phyloP scores from a whole-genome alignment of 2,329 filamentous ascomycete species.

The Colletotrichum paranaense region DNA sequence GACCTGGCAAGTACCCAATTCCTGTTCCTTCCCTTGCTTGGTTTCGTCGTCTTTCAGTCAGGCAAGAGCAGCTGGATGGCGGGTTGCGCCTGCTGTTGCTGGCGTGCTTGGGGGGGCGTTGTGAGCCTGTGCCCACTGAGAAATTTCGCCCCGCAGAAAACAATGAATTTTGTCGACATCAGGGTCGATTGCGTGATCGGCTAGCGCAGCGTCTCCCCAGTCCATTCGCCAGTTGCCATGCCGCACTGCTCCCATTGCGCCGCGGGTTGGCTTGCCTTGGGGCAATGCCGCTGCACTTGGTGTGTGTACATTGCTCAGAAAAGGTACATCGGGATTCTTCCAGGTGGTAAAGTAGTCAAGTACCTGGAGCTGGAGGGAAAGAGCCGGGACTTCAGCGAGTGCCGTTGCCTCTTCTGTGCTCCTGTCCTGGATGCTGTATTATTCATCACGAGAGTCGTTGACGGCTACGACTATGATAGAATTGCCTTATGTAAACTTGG shows the following conservation, averaged over 20 bases:
- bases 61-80: not conserved
- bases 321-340: not conserved
- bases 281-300: not conserved
- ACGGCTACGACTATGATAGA: not conserved
- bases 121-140: slow-evolving; percentile 24
- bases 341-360: too few species aligned
- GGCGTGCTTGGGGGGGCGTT: not conserved
- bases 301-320: not conserved
- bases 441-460: not conserved
- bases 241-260: slow-evolving; percentile 29
- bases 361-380: too few species aligned
- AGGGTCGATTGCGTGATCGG: slow-evolving; percentile 49
- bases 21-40: slow-evolving; percentile 11
- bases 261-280: slow-evolving; percentile 14
- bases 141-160: slow-evolving; percentile 34
- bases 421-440: not conserved
- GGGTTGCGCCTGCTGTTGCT: slow-evolving; percentile 7
- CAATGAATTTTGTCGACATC: slow-evolving; percentile 37
- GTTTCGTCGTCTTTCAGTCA: slow-evolving; percentile 19
- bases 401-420: not conserved
- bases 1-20: not conserved
- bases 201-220: slow-evolving; percentile 41
- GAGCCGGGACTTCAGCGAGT: not conserved
- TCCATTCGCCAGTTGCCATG: slow-evolving; percentile 29
- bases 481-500: not conserved